Evolutionary conservation across 148 eudicot species (phyloP), one percentile per base, ranked within the genome.

Genomic region (Camellia japonica): DNA sequence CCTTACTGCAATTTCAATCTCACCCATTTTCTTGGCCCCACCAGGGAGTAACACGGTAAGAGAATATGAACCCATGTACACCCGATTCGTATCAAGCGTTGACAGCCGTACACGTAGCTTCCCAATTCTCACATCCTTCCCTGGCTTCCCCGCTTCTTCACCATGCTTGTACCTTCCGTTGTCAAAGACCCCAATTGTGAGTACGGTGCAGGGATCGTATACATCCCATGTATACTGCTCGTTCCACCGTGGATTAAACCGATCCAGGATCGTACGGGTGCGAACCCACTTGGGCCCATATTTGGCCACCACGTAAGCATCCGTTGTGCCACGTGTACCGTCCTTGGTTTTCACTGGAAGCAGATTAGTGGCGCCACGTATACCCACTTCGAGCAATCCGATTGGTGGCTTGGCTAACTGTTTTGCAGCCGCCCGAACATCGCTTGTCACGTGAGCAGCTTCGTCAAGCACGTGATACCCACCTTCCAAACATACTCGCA

Each of bases 381-480:
- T 90, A 2, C 98, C 98, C 61, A 94, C 91, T 67, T 94, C 98
- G 1, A 94, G 87, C 82, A 93, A 69, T 30, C 98, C 98, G n/a
- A 94, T 86, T 0, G 97, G 91, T 12, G 98, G 81, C 76, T 90
- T 91, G 38, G 91, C 81, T 8, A 94, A 66, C 67, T 93, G 97
- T 87, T 88, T 94, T 0, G 95, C 95, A 1, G 98, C 87, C 44
- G 98, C 87, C 20, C 89, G 81, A 4, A 89, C 92, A 76, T 93
- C 97, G 23, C 98, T 94, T n/a, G 95, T 94, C 88, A 93, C 91
- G 81, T 94, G 95, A 83, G 97, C 95, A 0, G 95, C 97, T 84
- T 94, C 98, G 42, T 93, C 97, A 74, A 93, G 94, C 94, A 94
- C 98, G 88, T 94, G 98, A 84, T 94, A 94, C 42, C 98, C 98